These are phyloP conservation scores for Gliomastix tumulicola DNA, from an alignment of 2,329 filamentous ascomycete genomes.

Conservation along the genomic window DNA sequence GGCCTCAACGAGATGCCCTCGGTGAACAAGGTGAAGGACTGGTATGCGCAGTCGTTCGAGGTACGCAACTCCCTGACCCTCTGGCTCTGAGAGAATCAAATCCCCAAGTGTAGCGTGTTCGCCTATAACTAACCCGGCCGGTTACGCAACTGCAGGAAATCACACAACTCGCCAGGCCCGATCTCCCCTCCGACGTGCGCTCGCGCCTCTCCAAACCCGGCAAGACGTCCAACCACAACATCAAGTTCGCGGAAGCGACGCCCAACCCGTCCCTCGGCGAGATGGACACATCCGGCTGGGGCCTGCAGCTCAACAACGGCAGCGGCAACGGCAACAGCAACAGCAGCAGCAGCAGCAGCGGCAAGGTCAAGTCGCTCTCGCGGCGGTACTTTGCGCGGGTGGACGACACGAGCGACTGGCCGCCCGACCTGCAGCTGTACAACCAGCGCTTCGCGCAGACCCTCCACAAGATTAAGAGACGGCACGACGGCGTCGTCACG, in stretches of 20 bases:
- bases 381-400: slow-evolving; percentile 81
- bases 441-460: slow-evolving; percentile 86
- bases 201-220: slow-evolving; percentile 68
- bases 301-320: slow-evolving; percentile 47
- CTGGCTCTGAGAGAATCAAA: slow-evolving; percentile 2
- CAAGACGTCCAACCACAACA: slow-evolving; percentile 46
- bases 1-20: slow-evolving; percentile 97
- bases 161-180: slow-evolving; percentile 74
- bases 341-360: slow-evolving; percentile 36
- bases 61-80: slow-evolving; percentile 41
- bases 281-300: slow-evolving; percentile 67
- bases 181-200: slow-evolving; percentile 67
- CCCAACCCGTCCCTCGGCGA: slow-evolving; percentile 83
- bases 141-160: slow-evolving; percentile 64
- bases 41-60: slow-evolving; percentile 99
- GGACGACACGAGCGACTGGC: slow-evolving; percentile 85
- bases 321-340: slow-evolving; percentile 42
- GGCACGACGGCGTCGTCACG: slow-evolving; percentile 95
- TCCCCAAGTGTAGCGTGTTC: too few species aligned
- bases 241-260: slow-evolving; percentile 74
- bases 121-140: background rate
- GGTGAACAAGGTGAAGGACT: slow-evolving; percentile 89
- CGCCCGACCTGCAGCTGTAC: slow-evolving; percentile 88
- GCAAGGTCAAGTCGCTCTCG: slow-evolving; percentile 38
- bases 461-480: slow-evolving; percentile 86